A percentile compares a stretch with the other conserved stretches of the same genome.
These are phyloP conservation scores for Vaccinium vitisidaea DNA, from an alignment of 148 eudicot species.

Conservation along the genomic window DNA sequence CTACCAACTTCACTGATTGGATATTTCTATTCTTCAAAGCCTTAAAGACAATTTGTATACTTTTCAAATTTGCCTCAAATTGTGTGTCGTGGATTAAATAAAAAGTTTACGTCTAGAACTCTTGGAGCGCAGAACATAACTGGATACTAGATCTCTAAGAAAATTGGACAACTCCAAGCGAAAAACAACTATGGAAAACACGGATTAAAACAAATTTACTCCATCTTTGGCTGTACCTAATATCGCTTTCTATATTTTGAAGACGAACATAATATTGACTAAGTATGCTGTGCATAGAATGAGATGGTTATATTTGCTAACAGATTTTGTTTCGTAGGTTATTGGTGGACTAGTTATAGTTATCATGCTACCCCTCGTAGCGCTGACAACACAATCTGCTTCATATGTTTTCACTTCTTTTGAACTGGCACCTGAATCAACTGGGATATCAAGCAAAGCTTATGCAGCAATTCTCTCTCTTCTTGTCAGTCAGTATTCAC, in stretches of 20 bases:
- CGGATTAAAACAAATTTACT: neutral
- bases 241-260: neutral
- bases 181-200: neutral
- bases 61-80: too few relatives aligned
- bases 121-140: neutral
- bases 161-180: neutral
- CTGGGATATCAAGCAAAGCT: conserved; percentile 40
- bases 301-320: neutral
- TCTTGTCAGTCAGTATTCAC: conserved; percentile 62
- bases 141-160: neutral
- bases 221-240: neutral
- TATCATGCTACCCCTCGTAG: conserved; percentile 60
- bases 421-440: conserved; percentile 33
- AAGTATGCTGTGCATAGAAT: neutral
- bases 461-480: conserved; percentile 55
- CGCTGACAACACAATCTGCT: conserved; percentile 53
- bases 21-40: neutral
- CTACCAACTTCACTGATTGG: neutral
- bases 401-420: conserved; percentile 55
- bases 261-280: neutral
- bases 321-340: conserved; percentile 25
- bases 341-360: conserved; percentile 57
- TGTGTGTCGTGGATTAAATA: neutral
- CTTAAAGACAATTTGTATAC: too few relatives aligned
- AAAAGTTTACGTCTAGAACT: neutral